These are phyloP conservation scores for Penicillium vulpinum DNA, from an alignment of 2,329 filamentous ascomycete species.

Conservation along the genomic window DNA sequence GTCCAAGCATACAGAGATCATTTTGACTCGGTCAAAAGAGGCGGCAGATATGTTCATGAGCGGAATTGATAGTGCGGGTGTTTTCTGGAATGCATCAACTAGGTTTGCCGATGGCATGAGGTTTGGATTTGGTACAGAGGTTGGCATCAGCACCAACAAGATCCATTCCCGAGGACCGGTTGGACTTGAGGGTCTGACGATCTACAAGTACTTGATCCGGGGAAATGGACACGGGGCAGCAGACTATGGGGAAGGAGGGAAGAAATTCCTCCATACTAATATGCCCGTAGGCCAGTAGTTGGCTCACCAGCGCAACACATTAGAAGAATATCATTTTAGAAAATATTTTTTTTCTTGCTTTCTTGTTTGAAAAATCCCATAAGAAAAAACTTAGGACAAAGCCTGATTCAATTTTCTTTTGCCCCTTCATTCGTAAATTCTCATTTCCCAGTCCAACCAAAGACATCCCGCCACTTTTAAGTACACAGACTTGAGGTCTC, in stretches of 20 bases:
- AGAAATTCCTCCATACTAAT: conserved; percentile 57
- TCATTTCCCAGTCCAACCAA: conserved; percentile 23
- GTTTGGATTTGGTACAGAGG: conserved; percentile 96
- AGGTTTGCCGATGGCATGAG: conserved; percentile 95
- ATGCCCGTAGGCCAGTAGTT: conserved; percentile 34
- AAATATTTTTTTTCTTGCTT: conserved; percentile 18
- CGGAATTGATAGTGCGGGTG: conserved; percentile 82
- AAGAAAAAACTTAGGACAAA: conserved; percentile 30
- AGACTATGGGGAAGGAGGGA: conserved; percentile 60
- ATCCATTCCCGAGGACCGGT: conserved; percentile 93
- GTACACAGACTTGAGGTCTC: conserved; percentile 27
- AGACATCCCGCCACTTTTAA: conserved; percentile 22
- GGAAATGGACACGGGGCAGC: conserved; percentile 80
- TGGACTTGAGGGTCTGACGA: conserved; percentile 89
- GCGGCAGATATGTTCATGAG: conserved; percentile 81
- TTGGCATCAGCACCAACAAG: conserved; percentile 98
- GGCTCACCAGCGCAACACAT: not conserved
- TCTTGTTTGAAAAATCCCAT: conserved; percentile 26
- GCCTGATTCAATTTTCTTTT: conserved; percentile 32
- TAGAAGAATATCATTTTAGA: conserved; percentile 1
- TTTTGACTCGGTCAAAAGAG: conserved; percentile 69
- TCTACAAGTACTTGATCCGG: conserved; percentile 92
- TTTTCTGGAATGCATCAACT: conserved; percentile 96
- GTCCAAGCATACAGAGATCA: conserved; percentile 90
- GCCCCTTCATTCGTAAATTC: conserved; percentile 27